phyloP scores from a whole-genome alignment of 495 filamentous ascomycete genomes.

The Patellaria atrata region DNA sequence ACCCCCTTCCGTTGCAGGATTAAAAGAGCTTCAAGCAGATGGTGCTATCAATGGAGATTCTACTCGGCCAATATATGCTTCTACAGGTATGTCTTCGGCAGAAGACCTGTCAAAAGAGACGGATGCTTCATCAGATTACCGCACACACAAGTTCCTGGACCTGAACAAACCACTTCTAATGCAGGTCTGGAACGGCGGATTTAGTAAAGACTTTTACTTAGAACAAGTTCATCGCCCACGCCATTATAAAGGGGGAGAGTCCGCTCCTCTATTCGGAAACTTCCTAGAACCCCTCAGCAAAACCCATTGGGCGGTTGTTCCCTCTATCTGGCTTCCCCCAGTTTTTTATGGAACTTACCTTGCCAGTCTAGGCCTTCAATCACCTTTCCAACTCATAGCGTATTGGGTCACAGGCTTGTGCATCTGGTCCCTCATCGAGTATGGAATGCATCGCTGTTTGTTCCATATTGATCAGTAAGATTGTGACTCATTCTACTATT shows the following conservation, averaged over 20 bases:
- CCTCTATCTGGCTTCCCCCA: constrained; percentile 70
- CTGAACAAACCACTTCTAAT: constrained; percentile 69
- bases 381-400: constrained; percentile 27
- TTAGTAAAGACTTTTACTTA: constrained; percentile 86
- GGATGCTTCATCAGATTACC: constrained; percentile 57
- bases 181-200: constrained; percentile 81
- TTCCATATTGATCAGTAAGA: constrained; percentile 88
- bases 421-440: constrained; percentile 86
- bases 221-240: constrained; percentile 90
- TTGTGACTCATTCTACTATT: constrained; percentile 9
- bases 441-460: constrained; percentile 74
- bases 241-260: constrained; percentile 84
- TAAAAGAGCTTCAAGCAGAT: constrained; percentile 26
- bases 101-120: constrained; percentile 82
- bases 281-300: constrained; percentile 89
- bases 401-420: constrained; percentile 53
- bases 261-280: constrained; percentile 92
- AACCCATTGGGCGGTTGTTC: constrained; percentile 87
- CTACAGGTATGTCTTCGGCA: constrained; percentile 70
- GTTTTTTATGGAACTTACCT: constrained; percentile 61
- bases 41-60: constrained; percentile 16
- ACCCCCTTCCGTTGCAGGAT: constrained; percentile 29
- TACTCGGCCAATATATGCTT: constrained; percentile 42
- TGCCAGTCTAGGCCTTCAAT: constrained; percentile 44
- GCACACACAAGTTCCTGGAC: constrained; percentile 85